Evolutionary conservation across 257 asterid genomes (phyloP), one percentile per base, ranked within the genome.

Genomic region (Verbena officinalis): DNA sequence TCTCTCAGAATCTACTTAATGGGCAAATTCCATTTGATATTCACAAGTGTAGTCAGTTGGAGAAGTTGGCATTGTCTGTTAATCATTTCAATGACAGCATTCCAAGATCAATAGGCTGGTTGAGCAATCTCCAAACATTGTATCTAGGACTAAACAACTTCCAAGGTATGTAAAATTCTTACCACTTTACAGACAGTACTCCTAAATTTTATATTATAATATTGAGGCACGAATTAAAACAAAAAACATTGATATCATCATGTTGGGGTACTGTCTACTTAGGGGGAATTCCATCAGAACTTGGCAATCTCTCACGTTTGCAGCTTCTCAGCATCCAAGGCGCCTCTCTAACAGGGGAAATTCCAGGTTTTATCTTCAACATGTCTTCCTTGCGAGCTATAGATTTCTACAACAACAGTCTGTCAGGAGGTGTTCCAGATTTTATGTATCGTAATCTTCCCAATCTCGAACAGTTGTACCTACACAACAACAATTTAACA

Each of bases 351-450:
- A 51, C 55, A 1, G 80, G 70, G 19, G 46, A 19, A 19, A 52
- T 78, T 70, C 62, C 83, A 15, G 53, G 65, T 5, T 78, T 67
- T 7, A 64, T 74, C 67, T 75, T 74, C 65, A 74, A 74, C 73
- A 62, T 77, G 75, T 64, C 82, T 15, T 77, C 76, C 16, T 59
- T 77, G 38, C 22, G 38, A 67, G 0, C 0, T 2, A 10, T 73
- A 3, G 70, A 73, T 50, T 49, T 74, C 55, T 9, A 53, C 52
- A 69, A 69, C 62, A 77, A 77, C 59, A 78, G 78, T 62, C 68
- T 83, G 3, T 83, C 87, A 0, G 89, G 89, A 70, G 67, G 65
- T 67, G 64, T 84, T 33, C 83, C 86, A 0, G 7, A 16, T 36
- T 15, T 9, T 27, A 21, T 53, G 60, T 24, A 5, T 27, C 33